Percentiles rank a stretch among this genome's conserved stretches.
Conservation (phyloP, 163 green algal genomes). For the Volvox carteri region DNA sequence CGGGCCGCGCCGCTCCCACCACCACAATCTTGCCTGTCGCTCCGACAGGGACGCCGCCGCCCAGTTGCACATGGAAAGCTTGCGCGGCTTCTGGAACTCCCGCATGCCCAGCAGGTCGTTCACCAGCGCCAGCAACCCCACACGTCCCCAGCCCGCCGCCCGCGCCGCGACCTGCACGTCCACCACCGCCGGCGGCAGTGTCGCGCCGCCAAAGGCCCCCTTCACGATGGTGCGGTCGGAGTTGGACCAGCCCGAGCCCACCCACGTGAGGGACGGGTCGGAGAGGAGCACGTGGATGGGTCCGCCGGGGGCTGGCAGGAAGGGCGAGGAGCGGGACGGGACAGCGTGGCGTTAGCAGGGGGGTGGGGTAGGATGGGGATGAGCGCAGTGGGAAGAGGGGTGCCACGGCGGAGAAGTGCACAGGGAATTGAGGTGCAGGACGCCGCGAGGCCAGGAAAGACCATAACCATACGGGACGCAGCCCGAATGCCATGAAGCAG, state of each 20-base stretch:
- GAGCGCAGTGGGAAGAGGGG: neutral
- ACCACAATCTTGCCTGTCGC: conserved; percentile 26
- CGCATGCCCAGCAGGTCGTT: conserved; percentile 3
- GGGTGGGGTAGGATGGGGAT: neutral
- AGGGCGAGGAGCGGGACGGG: too few species aligned
- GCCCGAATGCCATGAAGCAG: too few species aligned
- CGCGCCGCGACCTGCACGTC: conserved; percentile 39
- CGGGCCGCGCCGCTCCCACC: too few species aligned
- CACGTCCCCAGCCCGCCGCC: conserved; percentile 16
- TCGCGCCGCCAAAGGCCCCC: neutral
- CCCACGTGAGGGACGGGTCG: conserved; percentile 3
- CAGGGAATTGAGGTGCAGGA: too few species aligned
- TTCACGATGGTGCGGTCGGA: neutral
- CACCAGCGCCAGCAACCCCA: conserved; percentile 20
- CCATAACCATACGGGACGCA: too few species aligned
- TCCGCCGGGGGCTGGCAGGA: neutral
- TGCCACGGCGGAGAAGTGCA: too few species aligned
- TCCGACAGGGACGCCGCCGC: neutral
- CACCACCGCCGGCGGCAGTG: conserved; percentile 12
- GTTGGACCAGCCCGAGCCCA: conserved; percentile 5
- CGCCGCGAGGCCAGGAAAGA: too few species aligned
- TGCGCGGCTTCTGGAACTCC: conserved; percentile 9
- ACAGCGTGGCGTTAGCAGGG: too few species aligned
- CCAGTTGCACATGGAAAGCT: conserved; percentile 23
- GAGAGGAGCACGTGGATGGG: conserved; percentile 15